Base-by-base conservation (phyloP, 768 basidiomycete species). In the Trametes gibbosa region DNA sequence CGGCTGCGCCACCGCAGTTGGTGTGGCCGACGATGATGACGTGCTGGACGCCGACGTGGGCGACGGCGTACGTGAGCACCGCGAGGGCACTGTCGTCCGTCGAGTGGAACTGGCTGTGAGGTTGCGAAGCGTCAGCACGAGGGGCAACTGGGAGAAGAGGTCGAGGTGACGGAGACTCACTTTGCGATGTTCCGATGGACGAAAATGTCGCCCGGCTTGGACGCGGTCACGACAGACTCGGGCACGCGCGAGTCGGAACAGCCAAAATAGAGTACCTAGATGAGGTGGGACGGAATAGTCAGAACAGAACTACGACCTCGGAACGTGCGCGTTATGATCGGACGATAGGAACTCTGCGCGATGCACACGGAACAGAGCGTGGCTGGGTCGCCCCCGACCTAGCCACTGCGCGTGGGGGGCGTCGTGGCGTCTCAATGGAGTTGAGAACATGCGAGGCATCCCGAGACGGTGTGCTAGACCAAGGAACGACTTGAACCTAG, bases 171-270 rank as follows among this genome's bases (percentile, higher is more conserved):
- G 54, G 42, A 16, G 45, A 73, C 85, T 57, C 64, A 91, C 87
- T 96, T 95, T 53, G 92, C 93, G 63, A 95, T 86, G 72, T 95
- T 95, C 47, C 93, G 78, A 72, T 92, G 86, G 27, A 88, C 85
- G 66, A 95, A 95, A 60, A 90, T 83, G 43, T 87, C 87, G 53
- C 92, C 94, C 0, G 93, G 93, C 62, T 79, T 79, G 9, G 83
- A 76, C 35, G 77, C 82, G 35, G 84, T 85, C 56, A 90, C 75
- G 63, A 90, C 86, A 35, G 83, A 83, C 70, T 92, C 92, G 19
- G 90, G 91, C 2, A 93, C 89, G 62, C 93, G 79, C 12, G 91
- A 94, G 71, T 95, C 93, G 37, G 91, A 81, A 71, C 89, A 91
- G 50, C 89, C 87, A 67, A 91, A 82, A 88, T 87, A 91, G 65